These are phyloP conservation scores for Camelina sativa DNA, from an alignment of 345 rosid species.

Conservation along the genomic window DNA sequence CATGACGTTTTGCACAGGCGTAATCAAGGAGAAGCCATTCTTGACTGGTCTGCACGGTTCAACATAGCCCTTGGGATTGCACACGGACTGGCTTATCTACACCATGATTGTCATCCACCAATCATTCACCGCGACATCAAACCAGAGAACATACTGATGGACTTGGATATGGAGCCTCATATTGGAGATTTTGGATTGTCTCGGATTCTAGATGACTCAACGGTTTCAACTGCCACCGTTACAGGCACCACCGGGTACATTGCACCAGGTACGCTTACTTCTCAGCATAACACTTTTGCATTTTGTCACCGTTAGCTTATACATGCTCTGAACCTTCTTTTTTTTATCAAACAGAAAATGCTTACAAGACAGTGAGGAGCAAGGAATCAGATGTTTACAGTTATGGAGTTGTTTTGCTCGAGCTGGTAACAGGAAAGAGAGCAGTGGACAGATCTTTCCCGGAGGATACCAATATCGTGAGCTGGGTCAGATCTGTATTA, in stretches of 20 bases:
- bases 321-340: conserved; percentile 62
- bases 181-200: conserved; percentile 91
- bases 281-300: conserved; percentile 59
- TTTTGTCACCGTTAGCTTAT: conserved; percentile 54
- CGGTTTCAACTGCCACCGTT: conserved; percentile 49
- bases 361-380: conserved; percentile 57
- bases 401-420: conserved; percentile 69
- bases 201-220: conserved; percentile 58
- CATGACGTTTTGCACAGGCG: conserved; percentile 56
- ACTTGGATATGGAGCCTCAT: conserved; percentile 77
- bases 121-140: conserved; percentile 85
- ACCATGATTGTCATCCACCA: conserved; percentile 72
- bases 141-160: conserved; percentile 79
- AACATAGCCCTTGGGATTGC: conserved; percentile 73
- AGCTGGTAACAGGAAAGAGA: conserved; percentile 61
- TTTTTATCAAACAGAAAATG: conserved; percentile 69
- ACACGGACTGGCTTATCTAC: conserved; percentile 81
- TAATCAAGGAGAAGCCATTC: conserved; percentile 36
- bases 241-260: conserved; percentile 80
- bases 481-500: conserved; percentile 55
- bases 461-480: conserved; percentile 52
- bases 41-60: conserved; percentile 70
- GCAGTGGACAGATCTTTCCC: conserved; percentile 53
- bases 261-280: conserved; percentile 73
- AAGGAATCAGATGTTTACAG: conserved; percentile 74